These are phyloP conservation scores for Psilocybe sp. DNA, from an alignment of 768 basidiomycete species.

Conservation along the genomic window DNA sequence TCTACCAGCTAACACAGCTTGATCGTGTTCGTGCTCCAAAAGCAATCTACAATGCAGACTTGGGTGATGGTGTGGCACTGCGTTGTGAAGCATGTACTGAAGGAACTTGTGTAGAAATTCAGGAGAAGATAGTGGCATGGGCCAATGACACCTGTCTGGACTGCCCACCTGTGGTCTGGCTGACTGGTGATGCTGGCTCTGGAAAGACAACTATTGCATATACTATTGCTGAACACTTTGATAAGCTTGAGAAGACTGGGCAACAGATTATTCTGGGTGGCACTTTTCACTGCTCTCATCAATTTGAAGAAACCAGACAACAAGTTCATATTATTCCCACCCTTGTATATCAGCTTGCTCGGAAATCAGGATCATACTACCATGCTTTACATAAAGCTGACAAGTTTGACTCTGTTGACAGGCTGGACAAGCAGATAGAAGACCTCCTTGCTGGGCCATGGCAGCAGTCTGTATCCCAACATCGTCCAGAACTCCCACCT, in stretches of 20 bases:
- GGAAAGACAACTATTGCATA: constrained; percentile 20
- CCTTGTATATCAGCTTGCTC: constrained; percentile 10
- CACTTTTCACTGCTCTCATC: constrained; percentile 24
- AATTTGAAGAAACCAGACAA: constrained; percentile 7
- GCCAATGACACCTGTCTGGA: constrained; percentile 7
- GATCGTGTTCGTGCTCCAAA: background rate
- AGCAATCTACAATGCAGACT: background rate
- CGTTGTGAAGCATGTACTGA: constrained; percentile 9
- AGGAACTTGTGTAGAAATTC: constrained; percentile 16
- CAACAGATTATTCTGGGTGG: constrained; percentile 9
- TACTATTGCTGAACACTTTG: constrained; percentile 10
- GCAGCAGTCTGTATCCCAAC: constrained; percentile 4
- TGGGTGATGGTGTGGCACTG: background rate
- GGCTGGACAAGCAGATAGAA: constrained; percentile 11
- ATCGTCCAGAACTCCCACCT: background rate
- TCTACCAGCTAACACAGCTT: background rate
- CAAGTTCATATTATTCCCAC: constrained; percentile 11
- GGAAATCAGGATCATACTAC: constrained; percentile 6
- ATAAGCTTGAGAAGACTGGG: background rate
- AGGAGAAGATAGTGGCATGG: constrained; percentile 12
- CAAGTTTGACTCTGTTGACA: constrained; percentile 6
- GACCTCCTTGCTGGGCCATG: constrained; percentile 16
- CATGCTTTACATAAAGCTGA: constrained; percentile 3
- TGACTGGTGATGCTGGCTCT: background rate
- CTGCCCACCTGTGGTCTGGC: constrained; percentile 1